Percentiles rank a stretch among this genome's conserved stretches.
phyloP scores from a whole-genome alignment of 768 basidiomycete species.

The Tricholoma terreum region DNA sequence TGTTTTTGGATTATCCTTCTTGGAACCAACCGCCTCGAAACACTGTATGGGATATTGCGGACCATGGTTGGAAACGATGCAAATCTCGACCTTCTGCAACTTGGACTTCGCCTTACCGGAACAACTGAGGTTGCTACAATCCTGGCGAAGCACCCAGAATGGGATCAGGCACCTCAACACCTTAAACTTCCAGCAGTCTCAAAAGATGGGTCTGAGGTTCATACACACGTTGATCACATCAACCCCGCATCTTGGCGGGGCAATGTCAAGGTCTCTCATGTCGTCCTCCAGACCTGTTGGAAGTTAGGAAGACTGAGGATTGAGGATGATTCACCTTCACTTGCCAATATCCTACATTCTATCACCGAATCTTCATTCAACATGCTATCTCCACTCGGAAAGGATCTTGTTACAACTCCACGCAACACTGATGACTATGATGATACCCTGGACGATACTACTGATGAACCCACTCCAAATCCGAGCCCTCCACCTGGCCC shows the following conservation, averaged over 20 bases:
- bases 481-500: too few species aligned
- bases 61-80: constrained; percentile 34
- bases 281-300: constrained; percentile 30
- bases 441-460: not conserved
- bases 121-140: constrained; percentile 32
- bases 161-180: constrained; percentile 33
- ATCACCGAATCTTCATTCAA: not conserved
- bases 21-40: constrained; percentile 37
- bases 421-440: constrained; percentile 3
- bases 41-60: constrained; percentile 30
- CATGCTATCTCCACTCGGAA: constrained; percentile 14
- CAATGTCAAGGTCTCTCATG: constrained; percentile 21
- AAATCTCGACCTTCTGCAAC: constrained; percentile 25
- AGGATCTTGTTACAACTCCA: not conserved
- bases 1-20: constrained; percentile 34
- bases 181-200: constrained; percentile 28
- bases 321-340: constrained; percentile 20
- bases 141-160: constrained; percentile 33
- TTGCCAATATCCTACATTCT: constrained; percentile 13
- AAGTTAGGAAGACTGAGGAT: constrained; percentile 21
- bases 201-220: constrained; percentile 19
- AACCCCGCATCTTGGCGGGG: constrained; percentile 34
- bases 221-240: constrained; percentile 29
- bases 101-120: constrained; percentile 24
- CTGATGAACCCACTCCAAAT: too few species aligned